phyloP scores from a whole-genome alignment of 2,329 filamentous ascomycete genomes.

The Grosmannia clavigera region DNA sequence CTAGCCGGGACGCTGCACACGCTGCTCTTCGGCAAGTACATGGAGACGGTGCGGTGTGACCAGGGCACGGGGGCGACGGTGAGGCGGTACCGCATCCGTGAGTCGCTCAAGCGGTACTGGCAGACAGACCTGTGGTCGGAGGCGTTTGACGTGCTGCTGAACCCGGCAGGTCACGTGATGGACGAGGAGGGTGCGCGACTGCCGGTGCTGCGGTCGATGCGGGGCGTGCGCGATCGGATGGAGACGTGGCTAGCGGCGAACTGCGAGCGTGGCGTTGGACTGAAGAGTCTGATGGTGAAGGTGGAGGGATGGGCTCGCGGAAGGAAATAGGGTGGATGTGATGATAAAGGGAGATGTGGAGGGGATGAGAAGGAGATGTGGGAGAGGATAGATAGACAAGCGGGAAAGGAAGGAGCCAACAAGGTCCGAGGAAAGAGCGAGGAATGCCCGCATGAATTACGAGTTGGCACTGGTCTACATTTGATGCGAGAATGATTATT shows the following conservation, averaged over 20 bases:
- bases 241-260: conserved; percentile 71
- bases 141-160: conserved; percentile 75
- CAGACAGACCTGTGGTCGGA: conserved; percentile 82
- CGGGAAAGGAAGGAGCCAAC: neutral
- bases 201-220: conserved; percentile 63
- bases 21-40: conserved; percentile 88
- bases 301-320: conserved; percentile 38
- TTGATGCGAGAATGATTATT: neutral
- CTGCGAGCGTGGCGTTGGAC: conserved; percentile 64
- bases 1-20: conserved; percentile 79
- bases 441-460: neutral
- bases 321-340: conserved; percentile 14
- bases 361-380: neutral
- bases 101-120: conserved; percentile 89
- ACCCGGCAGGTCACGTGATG: conserved; percentile 55
- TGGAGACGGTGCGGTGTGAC: conserved; percentile 58
- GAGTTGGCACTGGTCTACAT: neutral
- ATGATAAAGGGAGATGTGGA: neutral
- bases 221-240: conserved; percentile 60
- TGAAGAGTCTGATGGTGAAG: conserved; percentile 58
- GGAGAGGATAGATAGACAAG: neutral
- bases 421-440: neutral
- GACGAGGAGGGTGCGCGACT: conserved; percentile 48
- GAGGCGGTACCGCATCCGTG: conserved; percentile 67
- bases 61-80: conserved; percentile 5